These are phyloP conservation scores for Hymenoscyphus fructigenus DNA, from an alignment of 2,329 filamentous ascomycete genomes.

Conservation along the genomic window DNA sequence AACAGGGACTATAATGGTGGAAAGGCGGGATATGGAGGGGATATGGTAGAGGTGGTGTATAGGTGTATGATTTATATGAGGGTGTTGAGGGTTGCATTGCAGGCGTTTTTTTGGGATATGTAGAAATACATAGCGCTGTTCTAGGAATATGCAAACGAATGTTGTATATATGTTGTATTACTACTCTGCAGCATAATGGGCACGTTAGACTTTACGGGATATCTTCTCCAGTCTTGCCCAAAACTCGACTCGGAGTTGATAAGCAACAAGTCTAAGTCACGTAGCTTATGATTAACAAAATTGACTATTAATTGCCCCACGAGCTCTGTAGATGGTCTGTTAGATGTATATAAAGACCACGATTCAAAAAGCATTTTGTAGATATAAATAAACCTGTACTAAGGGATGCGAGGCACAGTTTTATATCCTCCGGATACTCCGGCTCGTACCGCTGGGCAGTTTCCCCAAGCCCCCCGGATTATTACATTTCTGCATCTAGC, in stretches of 20 bases:
- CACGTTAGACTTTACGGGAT: too few relatives aligned
- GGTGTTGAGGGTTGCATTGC: not conserved
- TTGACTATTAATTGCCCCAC: too few relatives aligned
- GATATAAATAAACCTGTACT: too few relatives aligned
- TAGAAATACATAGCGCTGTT: not conserved
- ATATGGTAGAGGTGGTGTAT: not conserved
- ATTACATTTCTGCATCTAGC: not conserved
- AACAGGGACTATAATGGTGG: conserved; percentile 26
- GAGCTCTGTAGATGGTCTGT: too few relatives aligned
- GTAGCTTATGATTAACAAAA: not conserved
- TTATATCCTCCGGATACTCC: not conserved
- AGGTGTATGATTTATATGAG: not conserved
- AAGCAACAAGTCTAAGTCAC: too few relatives aligned
- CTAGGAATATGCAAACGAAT: not conserved
- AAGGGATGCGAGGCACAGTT: not conserved
- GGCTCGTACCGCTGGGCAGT: too few relatives aligned
- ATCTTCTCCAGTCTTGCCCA: too few relatives aligned
- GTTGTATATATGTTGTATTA: not conserved
- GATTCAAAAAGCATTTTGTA: too few relatives aligned
- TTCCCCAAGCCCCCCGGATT: not conserved
- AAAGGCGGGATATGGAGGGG: not conserved
- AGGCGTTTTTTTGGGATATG: not conserved
- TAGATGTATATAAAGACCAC: too few relatives aligned
- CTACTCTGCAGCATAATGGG: not conserved
- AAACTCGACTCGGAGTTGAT: too few relatives aligned